Conservation (phyloP, 2,329 filamentous ascomycete genomes). For the Epichloe sibirici region DNA sequence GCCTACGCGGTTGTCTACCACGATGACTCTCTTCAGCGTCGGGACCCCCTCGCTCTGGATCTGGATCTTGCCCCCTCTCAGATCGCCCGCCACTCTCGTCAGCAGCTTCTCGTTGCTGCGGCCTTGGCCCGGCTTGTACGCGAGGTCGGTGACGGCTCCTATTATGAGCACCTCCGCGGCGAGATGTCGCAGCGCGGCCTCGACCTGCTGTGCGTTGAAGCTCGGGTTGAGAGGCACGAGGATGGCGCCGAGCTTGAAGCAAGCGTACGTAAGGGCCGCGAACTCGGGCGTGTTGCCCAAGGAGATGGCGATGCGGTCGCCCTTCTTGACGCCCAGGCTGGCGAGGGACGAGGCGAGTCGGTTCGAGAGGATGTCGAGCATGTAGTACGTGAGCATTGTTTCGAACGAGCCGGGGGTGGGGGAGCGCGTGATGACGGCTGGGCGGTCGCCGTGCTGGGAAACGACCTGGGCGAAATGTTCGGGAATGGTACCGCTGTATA, state of each 20-base stretch:
- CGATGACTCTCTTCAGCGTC: slow-evolving; percentile 55
- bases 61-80: slow-evolving; percentile 14
- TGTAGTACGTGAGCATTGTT: slow-evolving; percentile 58
- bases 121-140: slow-evolving; percentile 46
- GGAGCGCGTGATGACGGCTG: slow-evolving; percentile 41
- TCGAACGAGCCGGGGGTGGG: slow-evolving; percentile 32
- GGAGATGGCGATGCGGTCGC: slow-evolving; percentile 74
- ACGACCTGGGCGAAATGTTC: slow-evolving; percentile 60
- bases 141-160: slow-evolving; percentile 75
- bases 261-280: slow-evolving; percentile 72
- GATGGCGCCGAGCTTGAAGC: slow-evolving; percentile 90
- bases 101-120: slow-evolving; percentile 41
- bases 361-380: slow-evolving; percentile 66
- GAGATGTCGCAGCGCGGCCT: slow-evolving; percentile 66
- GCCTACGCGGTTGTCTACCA: slow-evolving; percentile 61
- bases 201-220: slow-evolving; percentile 71
- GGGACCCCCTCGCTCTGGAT: slow-evolving; percentile 43
- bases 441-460: slow-evolving; percentile 48
- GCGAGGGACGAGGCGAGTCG: slow-evolving; percentile 58
- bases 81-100: slow-evolving; percentile 30
- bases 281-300: slow-evolving; percentile 79
- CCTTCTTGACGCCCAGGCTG: slow-evolving; percentile 62
- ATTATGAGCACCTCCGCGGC: slow-evolving; percentile 64
- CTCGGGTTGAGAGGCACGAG: slow-evolving; percentile 87
- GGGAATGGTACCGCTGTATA: slow-evolving; percentile 57